A percentile compares a stretch with the other conserved stretches of the same genome.
These are phyloP conservation scores for Bremia lactucae DNA, from an alignment of 352 stramenopile genomes.

Conservation along the genomic window DNA sequence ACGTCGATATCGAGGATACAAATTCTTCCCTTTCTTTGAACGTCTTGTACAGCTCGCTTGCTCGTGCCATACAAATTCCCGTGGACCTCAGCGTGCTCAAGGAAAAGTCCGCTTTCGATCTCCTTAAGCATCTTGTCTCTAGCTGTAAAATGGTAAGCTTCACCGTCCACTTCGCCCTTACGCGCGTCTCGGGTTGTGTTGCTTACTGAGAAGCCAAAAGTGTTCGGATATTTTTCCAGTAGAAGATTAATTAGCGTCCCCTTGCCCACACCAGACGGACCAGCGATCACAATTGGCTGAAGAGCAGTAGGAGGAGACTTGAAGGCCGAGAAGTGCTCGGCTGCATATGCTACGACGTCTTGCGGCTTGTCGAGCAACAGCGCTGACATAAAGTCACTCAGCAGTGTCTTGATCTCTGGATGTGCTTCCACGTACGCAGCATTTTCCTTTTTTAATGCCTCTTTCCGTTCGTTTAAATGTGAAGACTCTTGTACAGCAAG, in stretches of 20 bases:
- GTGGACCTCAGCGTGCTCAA: slow-evolving; percentile 96
- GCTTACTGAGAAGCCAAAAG: slow-evolving; percentile 95
- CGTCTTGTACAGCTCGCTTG: slow-evolving; percentile 85
- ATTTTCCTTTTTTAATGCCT: slow-evolving; percentile 80
- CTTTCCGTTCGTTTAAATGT: slow-evolving; percentile 79
- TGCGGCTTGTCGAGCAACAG: slow-evolving; percentile 81
- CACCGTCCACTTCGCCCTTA: slow-evolving; percentile 89
- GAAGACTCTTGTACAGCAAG: slow-evolving; percentile 79
- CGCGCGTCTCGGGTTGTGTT: slow-evolving; percentile 94
- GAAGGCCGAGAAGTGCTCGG: slow-evolving; percentile 70
- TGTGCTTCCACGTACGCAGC: slow-evolving; percentile 70
- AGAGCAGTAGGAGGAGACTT: slow-evolving; percentile 45
- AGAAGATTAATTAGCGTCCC: slow-evolving; percentile 93
- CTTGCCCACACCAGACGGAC: slow-evolving; percentile 89
- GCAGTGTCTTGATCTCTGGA: slow-evolving; percentile 84
- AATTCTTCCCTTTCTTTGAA: slow-evolving; percentile 91
- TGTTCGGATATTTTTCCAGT: slow-evolving; percentile 65
- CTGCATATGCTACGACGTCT: slow-evolving; percentile 73
- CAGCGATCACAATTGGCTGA: slow-evolving; percentile 85
- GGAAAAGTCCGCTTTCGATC: slow-evolving; percentile 91
- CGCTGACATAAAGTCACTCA: slow-evolving; percentile 80
- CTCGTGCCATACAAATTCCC: slow-evolving; percentile 97
- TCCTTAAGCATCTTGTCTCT: slow-evolving; percentile 89
- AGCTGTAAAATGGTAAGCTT: slow-evolving; percentile 95
- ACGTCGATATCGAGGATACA: slow-evolving; percentile 99